Evolutionary conservation across 148 eudicot genomes (phyloP), one percentile per base, ranked within the genome.

Genomic region (Rheum nobile): DNA sequence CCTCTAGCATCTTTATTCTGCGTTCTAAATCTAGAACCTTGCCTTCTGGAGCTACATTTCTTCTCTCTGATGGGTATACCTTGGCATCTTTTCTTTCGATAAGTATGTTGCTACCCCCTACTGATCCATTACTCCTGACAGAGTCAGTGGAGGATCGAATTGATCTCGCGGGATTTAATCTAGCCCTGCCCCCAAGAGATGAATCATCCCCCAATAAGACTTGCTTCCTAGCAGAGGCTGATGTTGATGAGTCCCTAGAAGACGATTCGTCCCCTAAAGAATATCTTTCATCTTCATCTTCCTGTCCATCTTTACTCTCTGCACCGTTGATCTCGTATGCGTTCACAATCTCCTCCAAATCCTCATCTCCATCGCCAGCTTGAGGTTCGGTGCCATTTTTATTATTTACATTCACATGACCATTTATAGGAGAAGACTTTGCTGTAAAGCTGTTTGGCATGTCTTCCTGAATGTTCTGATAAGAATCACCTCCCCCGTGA

Each of bases 1-100:
- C 89, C 82, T 96, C 97, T 24, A 92, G 83, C 80, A 76, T 80
- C 78, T 79, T 81, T 72, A 92, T 81, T 83, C 88, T 86, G 26
- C 75, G 82, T 77, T 90, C 93, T 76, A 90, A 79, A 73, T 81
- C 85, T 78, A 83, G 77, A 42, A 87, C 54, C 81, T 83, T 88
- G 72, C 75, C 72, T 34, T 91, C 80, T 16, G 85, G 78, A 70
- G 79, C 42, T 24, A 61, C 67, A 76, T 44, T 84, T 73, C 77
- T 76, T 75, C 82, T 83, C 50, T 82, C 90, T 67, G 77, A 75
- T 52, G 75, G 71, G 78, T 81, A 78, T 32, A 72, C 59, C 75
- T 83, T 85, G 26, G 63, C 47, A n/a, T 81, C 86, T 69, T 76
- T 84, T 55, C 76, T 84, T 61, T 71, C 83, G 28, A 57, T 50